These are phyloP conservation scores for Globisporangium parvum DNA, from an alignment of 352 stramenopile genomes.

Conservation along the genomic window DNA sequence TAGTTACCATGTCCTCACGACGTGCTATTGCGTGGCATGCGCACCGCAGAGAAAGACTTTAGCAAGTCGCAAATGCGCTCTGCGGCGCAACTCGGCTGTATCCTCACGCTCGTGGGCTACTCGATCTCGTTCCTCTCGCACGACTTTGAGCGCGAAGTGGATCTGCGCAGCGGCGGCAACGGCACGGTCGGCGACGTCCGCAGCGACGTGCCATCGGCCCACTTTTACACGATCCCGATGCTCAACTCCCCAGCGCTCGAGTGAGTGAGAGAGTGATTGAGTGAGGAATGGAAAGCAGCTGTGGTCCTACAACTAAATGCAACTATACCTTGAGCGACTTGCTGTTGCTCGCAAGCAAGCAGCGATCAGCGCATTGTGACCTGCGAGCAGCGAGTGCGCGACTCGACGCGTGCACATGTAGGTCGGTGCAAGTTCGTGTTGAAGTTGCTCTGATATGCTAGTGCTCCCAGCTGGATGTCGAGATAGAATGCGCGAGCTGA, in stretches of 20 bases:
- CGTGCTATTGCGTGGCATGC: not conserved
- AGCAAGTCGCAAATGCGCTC: conserved; percentile 53
- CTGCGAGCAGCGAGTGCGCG: no score
- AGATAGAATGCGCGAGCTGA: no score
- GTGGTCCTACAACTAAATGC: no score
- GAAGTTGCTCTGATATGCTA: no score
- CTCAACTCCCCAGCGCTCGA: conserved; percentile 11
- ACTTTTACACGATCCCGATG: conserved; percentile 15
- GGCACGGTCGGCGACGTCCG: not conserved
- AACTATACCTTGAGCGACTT: no score
- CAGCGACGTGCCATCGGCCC: conserved; percentile 4
- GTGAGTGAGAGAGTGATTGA: not conserved
- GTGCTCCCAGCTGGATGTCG: no score
- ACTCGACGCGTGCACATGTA: no score
- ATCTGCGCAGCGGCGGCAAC: not conserved
- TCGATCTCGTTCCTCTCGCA: conserved; percentile 63
- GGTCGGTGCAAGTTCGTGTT: no score
- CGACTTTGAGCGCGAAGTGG: conserved; percentile 25
- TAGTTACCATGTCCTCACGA: not conserved
- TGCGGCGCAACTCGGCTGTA: conserved; percentile 53
- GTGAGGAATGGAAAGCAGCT: not conserved
- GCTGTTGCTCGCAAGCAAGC: no score
- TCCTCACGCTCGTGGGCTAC: conserved; percentile 69
- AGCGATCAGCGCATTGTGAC: no score
- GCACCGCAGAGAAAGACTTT: conserved; percentile 34